A percentile compares a stretch with the other conserved stretches of the same genome.
phyloP scores from a whole-genome alignment of 495 filamentous ascomycete species.

The Echria macrotheca region DNA sequence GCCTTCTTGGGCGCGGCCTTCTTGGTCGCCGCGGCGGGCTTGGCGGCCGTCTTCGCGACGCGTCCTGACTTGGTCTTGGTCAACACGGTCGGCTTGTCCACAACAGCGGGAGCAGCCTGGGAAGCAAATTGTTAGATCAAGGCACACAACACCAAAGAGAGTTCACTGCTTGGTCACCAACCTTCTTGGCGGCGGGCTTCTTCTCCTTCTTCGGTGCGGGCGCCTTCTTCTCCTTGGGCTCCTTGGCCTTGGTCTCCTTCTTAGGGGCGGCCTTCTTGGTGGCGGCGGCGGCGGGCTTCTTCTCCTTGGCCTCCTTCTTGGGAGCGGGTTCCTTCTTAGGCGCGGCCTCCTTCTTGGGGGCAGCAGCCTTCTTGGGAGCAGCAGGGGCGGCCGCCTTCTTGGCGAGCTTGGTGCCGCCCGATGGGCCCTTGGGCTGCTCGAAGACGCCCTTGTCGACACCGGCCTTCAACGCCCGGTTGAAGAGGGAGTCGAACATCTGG shows the following conservation, averaged over 20 bases:
- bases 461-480: constrained; percentile 86
- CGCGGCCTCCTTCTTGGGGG: constrained; percentile 45
- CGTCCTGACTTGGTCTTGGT: constrained; percentile 89
- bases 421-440: constrained; percentile 89
- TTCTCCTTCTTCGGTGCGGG: constrained; percentile 42
- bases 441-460: constrained; percentile 90
- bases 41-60: constrained; percentile 63
- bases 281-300: constrained; percentile 41
- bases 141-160: neutral
- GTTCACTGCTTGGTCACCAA: constrained; percentile 11
- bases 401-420: constrained; percentile 92
- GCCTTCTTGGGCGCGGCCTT: constrained; percentile 64
- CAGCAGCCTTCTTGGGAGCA: constrained; percentile 37
- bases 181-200: constrained; percentile 44
- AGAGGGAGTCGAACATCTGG: constrained; percentile 76
- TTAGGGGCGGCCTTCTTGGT: constrained; percentile 52
- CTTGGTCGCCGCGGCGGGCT: constrained; percentile 56
- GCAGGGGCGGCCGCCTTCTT: constrained; percentile 62
- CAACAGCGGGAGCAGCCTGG: constrained; percentile 57
- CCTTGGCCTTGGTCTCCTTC: constrained; percentile 37
- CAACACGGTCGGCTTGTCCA: constrained; percentile 63
- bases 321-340: constrained; percentile 39
- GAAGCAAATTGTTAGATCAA: no score
- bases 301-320: constrained; percentile 45
- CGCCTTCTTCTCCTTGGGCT: constrained; percentile 49